Conservation (phyloP, 176 grass and related monocot genomes). For the Tillandsia fasciculata region DNA sequence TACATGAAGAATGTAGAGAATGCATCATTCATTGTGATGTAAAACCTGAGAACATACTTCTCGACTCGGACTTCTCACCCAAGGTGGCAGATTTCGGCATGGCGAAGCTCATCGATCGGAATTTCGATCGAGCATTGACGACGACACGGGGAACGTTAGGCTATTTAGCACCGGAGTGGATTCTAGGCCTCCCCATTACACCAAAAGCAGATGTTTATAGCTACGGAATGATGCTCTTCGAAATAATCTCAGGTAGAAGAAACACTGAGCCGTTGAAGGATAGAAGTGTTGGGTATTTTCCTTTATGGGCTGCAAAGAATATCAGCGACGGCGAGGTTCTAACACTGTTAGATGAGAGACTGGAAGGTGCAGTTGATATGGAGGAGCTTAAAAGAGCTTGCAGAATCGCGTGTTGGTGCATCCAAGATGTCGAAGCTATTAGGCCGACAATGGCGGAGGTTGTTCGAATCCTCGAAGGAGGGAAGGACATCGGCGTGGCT, state of each 20-base stretch:
- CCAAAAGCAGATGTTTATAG: slow-evolving; percentile 52
- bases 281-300: slow-evolving; percentile 28
- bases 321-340: slow-evolving; percentile 27
- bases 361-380: slow-evolving; percentile 21
- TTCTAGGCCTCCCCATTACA: slow-evolving; percentile 26
- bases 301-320: slow-evolving; percentile 27
- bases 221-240: slow-evolving; percentile 38
- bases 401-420: slow-evolving; percentile 31
- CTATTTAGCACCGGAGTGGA: slow-evolving; percentile 53
- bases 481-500: slow-evolving; percentile 16
- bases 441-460: slow-evolving; percentile 42
- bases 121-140: slow-evolving; percentile 15
- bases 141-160: slow-evolving; percentile 50
- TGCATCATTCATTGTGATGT: slow-evolving; percentile 10
- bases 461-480: slow-evolving; percentile 45
- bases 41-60: slow-evolving; percentile 4
- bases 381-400: slow-evolving; percentile 40
- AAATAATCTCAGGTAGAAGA: slow-evolving; percentile 41
- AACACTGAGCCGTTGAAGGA: slow-evolving; percentile 15
- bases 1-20: slow-evolving; percentile 8
- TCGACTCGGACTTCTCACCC: not conserved
- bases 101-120: slow-evolving; percentile 1
- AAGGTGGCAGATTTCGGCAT: slow-evolving; percentile 8
- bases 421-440: slow-evolving; percentile 16
- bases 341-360: slow-evolving; percentile 37